A percentile compares a stretch with the other conserved stretches of the same genome.
phyloP scores from a whole-genome alignment of 805 yeast species.

The Pichia phayaonensis region DNA sequence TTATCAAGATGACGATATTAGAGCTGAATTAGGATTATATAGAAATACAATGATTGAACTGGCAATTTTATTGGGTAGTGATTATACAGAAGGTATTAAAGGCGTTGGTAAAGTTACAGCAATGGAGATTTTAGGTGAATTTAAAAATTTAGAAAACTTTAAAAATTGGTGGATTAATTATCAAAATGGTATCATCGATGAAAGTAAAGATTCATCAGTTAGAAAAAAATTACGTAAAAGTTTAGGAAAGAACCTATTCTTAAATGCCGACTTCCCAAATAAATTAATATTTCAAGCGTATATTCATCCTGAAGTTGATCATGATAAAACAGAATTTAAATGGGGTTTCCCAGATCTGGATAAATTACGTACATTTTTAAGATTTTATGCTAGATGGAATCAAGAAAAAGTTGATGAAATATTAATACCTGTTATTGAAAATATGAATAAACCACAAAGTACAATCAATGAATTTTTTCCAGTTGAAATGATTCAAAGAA shows the following conservation, averaged over 20 bases:
- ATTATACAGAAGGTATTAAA: constrained; percentile 86
- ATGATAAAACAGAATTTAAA: constrained; percentile 63
- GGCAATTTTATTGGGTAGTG: constrained; percentile 86
- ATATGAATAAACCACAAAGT: constrained; percentile 63
- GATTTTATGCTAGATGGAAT: constrained; percentile 72
- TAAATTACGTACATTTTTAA: constrained; percentile 60
- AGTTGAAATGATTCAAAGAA: constrained; percentile 40
- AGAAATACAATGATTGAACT: constrained; percentile 64
- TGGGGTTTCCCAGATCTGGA: constrained; percentile 93
- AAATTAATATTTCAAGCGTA: constrained; percentile 66
- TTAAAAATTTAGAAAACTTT: constrained; percentile 39
- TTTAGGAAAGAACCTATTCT: constrained; percentile 45
- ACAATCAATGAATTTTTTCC: constrained; percentile 66
- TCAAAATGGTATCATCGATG: constrained; percentile 33
- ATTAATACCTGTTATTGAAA: constrained; percentile 75
- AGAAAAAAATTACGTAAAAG: constrained; percentile 51
- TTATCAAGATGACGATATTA: constrained; percentile 55
- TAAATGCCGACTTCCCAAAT: constrained; percentile 59
- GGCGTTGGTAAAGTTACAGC: constrained; percentile 94
- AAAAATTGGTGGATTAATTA: constrained; percentile 51
- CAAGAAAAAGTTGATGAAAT: constrained; percentile 72
- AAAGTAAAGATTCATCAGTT: constrained; percentile 38
- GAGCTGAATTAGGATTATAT: constrained; percentile 53
- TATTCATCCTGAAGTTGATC: constrained; percentile 72
- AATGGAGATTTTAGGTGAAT: constrained; percentile 84